Base-by-base conservation (phyloP, 2,329 filamentous ascomycete genomes). In the Tolypocladium endophyticum region DNA sequence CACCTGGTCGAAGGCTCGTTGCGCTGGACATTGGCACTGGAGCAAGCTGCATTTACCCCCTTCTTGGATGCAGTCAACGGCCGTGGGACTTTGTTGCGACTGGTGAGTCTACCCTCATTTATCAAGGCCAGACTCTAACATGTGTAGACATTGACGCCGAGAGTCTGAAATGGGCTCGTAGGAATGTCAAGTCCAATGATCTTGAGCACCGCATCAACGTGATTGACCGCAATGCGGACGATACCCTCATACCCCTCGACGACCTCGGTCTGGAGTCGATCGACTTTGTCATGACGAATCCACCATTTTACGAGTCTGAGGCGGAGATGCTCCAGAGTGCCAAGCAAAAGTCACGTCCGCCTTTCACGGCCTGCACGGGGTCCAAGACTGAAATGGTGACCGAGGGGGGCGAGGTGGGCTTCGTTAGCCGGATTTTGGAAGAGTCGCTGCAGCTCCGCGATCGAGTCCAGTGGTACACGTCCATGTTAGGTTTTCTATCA, bases 271-370 rank as follows among this genome's bases (percentile, higher is more conserved):
- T 82, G 5, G 70, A 75, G 9, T 68, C 63, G 3, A 78, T 96
- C 52, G 87, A 93, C 69, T 97, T 97, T 70, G 86, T 84, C 61
- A 95, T 97, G 86, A 93, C 88, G 64, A 99, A 99, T 65, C 94
- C 94, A 0, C 94, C 94, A 0, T 99, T 99, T 75, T 97, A 97
- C 76, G 73, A 79, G n/a, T 92, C 89, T 0, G 75, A 81, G 3
- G 73, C 80, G 6, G 91, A 95, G 57, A 83, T 97, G 73, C 65
- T 81, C 3, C 74, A 77, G 4, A 87, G 87, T 1, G 87, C 89
- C 0, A 72, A 77, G 20, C 73, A 80, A 43, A 96, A 97, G 71
- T 74, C 80, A 3, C 79, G 81, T 0, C 85, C 85, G 0, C 88
- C 92, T 0, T 83, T 83, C 59, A 88, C 89, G 0, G 86, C 88